Conservation (phyloP, 2,329 filamentous ascomycete genomes). For the Sarocladium oryzae region DNA sequence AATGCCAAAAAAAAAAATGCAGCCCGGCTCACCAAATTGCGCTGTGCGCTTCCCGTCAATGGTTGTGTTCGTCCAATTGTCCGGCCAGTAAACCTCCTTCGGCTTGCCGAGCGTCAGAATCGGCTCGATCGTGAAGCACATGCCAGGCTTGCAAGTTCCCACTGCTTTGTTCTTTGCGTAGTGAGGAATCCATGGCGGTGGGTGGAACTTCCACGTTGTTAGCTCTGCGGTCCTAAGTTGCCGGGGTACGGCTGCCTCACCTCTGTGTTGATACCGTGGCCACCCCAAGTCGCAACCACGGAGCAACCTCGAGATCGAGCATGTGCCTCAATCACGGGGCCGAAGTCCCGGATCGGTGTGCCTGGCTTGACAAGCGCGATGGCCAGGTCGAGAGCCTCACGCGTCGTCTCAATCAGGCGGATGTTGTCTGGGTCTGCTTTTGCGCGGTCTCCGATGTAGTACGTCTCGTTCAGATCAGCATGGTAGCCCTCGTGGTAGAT, state of each 20-base stretch:
- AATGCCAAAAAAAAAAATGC: too few relatives aligned
- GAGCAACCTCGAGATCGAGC: conserved; percentile 80
- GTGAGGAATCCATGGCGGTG: conserved; percentile 88
- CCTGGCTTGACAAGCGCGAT: conserved; percentile 92
- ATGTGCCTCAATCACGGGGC: conserved; percentile 90
- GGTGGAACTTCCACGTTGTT: conserved; percentile 63
- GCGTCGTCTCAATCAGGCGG: conserved; percentile 80
- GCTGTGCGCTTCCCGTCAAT: conserved; percentile 83
- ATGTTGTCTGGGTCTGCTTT: conserved; percentile 78
- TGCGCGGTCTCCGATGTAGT: conserved; percentile 90
- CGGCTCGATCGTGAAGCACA: conserved; percentile 98
- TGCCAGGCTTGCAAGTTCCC: conserved; percentile 86
- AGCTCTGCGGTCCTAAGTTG: not conserved
- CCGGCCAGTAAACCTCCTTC: conserved; percentile 92
- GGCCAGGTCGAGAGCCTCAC: conserved; percentile 80
- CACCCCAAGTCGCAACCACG: conserved; percentile 92
- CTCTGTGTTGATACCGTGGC: conserved; percentile 81
- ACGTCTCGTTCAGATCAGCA: conserved; percentile 95
- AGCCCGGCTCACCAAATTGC: conserved; percentile 79
- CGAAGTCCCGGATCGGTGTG: conserved; percentile 84
- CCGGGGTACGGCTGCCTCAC: not conserved
- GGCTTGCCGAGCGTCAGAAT: conserved; percentile 94
- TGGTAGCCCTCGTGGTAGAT: conserved; percentile 94
- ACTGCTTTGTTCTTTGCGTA: conserved; percentile 98
- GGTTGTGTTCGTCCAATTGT: conserved; percentile 97